These are phyloP conservation scores for Arthrobotrys musiformis DNA, from an alignment of 2,329 filamentous ascomycete genomes.

Conservation along the genomic window DNA sequence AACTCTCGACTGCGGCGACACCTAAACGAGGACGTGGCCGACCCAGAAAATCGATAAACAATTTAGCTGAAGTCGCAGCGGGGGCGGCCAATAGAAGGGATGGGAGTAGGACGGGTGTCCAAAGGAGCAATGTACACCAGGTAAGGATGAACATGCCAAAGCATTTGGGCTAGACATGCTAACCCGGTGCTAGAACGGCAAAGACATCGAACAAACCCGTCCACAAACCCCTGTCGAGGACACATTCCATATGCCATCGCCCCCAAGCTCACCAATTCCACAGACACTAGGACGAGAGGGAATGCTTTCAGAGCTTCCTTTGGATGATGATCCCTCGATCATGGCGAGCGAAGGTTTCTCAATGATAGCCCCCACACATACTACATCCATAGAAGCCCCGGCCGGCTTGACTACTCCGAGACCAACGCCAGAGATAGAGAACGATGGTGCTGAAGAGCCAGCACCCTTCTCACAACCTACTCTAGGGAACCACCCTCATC, in stretches of 20 bases:
- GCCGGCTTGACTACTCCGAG: slow-evolving; percentile 38
- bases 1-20: background rate
- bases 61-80: background rate
- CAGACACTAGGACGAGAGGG: background rate
- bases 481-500: background rate
- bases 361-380: slow-evolving; percentile 42
- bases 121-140: background rate
- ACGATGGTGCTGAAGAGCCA: background rate
- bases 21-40: slow-evolving; percentile 50
- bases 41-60: slow-evolving; percentile 47
- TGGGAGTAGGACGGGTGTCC: background rate
- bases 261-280: slow-evolving; percentile 40
- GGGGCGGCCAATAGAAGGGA: background rate
- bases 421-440: slow-evolving; percentile 37
- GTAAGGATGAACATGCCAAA: slow-evolving; percentile 14
- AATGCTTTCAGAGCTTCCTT: background rate
- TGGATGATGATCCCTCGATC: slow-evolving; percentile 31
- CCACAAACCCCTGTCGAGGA: slow-evolving; percentile 13
- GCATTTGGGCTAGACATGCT: slow-evolving; percentile 12
- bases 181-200: background rate
- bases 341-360: slow-evolving; percentile 51
- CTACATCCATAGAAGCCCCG: background rate
- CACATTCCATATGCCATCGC: slow-evolving; percentile 46
- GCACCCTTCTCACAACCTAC: background rate
- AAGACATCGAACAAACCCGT: slow-evolving; percentile 1